Conservation (phyloP, 78 protist genomes). For the Dictyostelium firmibasis region DNA sequence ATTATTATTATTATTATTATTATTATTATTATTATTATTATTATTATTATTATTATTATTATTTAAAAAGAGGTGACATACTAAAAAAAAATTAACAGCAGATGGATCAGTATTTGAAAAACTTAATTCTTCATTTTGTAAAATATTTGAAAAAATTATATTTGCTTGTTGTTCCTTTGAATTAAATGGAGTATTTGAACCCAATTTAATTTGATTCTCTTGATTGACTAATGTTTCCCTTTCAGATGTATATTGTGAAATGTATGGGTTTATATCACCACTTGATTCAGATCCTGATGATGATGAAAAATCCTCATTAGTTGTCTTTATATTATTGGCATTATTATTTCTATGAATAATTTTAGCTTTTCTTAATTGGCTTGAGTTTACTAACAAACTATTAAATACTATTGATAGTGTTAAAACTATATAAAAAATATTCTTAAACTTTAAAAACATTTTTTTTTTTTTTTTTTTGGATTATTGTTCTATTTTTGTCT, state of each 20-base stretch:
- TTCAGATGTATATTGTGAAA: not conserved
- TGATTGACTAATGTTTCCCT: not conserved
- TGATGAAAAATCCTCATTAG: not conserved
- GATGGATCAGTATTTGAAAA: constrained; percentile 58
- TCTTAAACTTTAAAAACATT: not conserved
- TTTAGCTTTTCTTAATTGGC: not conserved
- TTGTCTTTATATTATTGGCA: not conserved
- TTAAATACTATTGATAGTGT: not conserved
- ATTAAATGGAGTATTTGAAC: constrained; percentile 1
- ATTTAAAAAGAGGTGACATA: not conserved
- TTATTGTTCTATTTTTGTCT: not conserved
- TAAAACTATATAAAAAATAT: not conserved
- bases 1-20: no score
- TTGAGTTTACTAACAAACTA: not conserved
- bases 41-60: no score
- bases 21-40: no score
- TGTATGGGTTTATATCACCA: not conserved
- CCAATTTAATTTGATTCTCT: constrained; percentile 15
- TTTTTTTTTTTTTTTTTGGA: not conserved
- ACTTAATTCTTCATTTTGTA: constrained; percentile 31
- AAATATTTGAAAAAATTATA: constrained; percentile 13
- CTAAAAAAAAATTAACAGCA: constrained; percentile 17
- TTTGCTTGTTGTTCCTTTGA: constrained; percentile 35
- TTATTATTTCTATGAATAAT: not conserved
- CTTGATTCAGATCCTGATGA: not conserved